Evolutionary conservation across 495 filamentous ascomycete species (phyloP).

Genomic region (Penicillium canescens): DNA sequence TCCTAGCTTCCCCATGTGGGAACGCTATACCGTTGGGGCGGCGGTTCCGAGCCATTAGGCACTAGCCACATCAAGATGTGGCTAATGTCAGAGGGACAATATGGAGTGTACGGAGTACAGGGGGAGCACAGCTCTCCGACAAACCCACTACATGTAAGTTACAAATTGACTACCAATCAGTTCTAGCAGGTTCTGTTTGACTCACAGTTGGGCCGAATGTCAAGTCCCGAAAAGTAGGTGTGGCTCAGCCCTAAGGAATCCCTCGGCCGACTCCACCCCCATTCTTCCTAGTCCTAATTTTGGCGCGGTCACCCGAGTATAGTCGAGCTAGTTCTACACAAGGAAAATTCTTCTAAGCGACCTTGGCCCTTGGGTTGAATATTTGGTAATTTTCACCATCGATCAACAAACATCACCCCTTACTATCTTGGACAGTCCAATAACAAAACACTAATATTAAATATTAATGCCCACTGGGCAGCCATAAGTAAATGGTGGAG

Average conservation of each 20-base stretch:
- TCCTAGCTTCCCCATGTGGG: background rate
- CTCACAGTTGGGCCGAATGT: constrained; percentile 7
- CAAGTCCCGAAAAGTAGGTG: constrained; percentile 13
- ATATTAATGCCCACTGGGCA: background rate
- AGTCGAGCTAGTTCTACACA: constrained; percentile 8
- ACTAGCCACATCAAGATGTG: constrained; percentile 7
- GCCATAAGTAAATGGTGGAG: too few relatives aligned
- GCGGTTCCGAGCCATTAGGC: background rate
- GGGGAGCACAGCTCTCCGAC: background rate
- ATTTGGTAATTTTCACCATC: background rate
- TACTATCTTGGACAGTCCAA: background rate
- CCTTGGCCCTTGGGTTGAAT: background rate
- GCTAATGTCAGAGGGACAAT: constrained; percentile 1
- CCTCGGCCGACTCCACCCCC: constrained; percentile 8
- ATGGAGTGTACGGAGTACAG: background rate
- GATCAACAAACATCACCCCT: too few relatives aligned
- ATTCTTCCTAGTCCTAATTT: constrained; percentile 17
- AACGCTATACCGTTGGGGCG: background rate
- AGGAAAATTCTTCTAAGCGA: constrained; percentile 4
- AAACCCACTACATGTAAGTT: background rate
- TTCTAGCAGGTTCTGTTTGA: background rate
- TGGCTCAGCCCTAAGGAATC: constrained; percentile 26
- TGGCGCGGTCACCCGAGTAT: constrained; percentile 13
- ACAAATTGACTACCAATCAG: background rate
- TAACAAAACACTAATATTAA: background rate